Evolutionary conservation across 768 basidiomycete genomes (phyloP), one percentile per base, ranked within the genome.

Genomic region (Boletus speciosus): DNA sequence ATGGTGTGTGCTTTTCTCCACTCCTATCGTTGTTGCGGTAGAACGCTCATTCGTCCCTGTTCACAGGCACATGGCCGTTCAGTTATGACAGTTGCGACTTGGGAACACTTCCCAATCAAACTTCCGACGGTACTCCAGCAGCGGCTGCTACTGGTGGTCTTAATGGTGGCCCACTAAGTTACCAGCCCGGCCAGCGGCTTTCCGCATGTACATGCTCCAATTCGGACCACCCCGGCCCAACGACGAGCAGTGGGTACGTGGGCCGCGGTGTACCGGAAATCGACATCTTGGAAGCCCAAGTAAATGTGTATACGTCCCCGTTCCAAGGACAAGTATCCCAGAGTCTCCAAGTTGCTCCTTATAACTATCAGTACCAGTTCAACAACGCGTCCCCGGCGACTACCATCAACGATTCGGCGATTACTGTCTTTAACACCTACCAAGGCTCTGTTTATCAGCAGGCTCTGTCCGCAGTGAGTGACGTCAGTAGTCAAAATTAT

Each of bases 211-310:
- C 93, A 3, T 98, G 95, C 67, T 72, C 86, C 0, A 84, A 83
- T 12, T 81, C 82, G 29, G 90, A 92, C 61, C 95, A 98, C 66
- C 95, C 95, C 2, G 95, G 95, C 11, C 95, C 95, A 4, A 31
- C 27, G 21, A 61, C 42, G 29, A 43, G 64, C 32, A 77, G 63
- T 37, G 76, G 78, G 50, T 77, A 70, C 29, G 74, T 73, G 15
- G 85, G 85, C 19, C 83, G 95, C 48, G 84, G 84, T 32, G 90
- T 87, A 1, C 95, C 96, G 2, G 96, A 98, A 75, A 93, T 98
- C 61, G 95, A 98, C 70, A 78, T 98, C 55, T 66, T 96, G 54
- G 95, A 98, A 74, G 84, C 92, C 0, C 88, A 93, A 68, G 73
- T 86, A 54, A 75, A 93, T 61, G 61, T 77, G 6, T 56, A 49